Conservation (phyloP, 2,329 filamentous ascomycete genomes). For the Pestalotiopsis fici region DNA sequence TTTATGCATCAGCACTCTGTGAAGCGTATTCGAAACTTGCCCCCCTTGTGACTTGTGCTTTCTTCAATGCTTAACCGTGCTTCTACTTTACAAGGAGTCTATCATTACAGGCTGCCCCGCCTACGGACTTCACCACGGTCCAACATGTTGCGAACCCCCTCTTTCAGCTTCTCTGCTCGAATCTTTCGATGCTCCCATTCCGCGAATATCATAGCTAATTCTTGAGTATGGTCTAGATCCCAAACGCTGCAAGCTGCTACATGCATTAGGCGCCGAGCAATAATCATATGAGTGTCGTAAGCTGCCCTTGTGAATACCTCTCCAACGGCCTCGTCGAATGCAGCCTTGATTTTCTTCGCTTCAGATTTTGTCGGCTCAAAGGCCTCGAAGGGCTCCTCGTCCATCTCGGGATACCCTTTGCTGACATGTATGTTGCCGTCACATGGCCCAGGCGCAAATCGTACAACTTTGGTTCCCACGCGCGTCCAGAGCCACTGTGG, state of each 20-base stretch:
- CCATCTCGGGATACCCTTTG: background rate
- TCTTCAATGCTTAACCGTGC: background rate
- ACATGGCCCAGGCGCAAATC: background rate
- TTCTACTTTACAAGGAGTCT: background rate
- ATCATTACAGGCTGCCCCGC: background rate
- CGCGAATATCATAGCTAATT: background rate
- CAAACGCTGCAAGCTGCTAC: background rate
- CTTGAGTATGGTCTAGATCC: background rate
- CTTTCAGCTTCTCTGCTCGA: background rate
- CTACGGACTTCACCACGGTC: background rate
- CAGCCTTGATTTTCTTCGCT: background rate
- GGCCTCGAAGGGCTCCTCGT: background rate
- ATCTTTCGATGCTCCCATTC: background rate
- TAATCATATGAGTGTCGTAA: background rate
- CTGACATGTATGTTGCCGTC: background rate
- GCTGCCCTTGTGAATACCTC: background rate
- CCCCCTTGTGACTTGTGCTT: too few relatives aligned
- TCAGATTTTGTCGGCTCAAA: background rate
- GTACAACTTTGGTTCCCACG: background rate
- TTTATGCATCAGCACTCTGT: too few relatives aligned
- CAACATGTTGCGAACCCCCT: background rate
- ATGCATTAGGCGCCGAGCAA: background rate
- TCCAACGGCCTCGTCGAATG: background rate
- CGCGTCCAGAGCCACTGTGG: background rate
- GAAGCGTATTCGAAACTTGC: too few relatives aligned